Evolutionary conservation across 163 green algal species (phyloP).

Genomic region (Coccomyxa subellipsoidea): DNA sequence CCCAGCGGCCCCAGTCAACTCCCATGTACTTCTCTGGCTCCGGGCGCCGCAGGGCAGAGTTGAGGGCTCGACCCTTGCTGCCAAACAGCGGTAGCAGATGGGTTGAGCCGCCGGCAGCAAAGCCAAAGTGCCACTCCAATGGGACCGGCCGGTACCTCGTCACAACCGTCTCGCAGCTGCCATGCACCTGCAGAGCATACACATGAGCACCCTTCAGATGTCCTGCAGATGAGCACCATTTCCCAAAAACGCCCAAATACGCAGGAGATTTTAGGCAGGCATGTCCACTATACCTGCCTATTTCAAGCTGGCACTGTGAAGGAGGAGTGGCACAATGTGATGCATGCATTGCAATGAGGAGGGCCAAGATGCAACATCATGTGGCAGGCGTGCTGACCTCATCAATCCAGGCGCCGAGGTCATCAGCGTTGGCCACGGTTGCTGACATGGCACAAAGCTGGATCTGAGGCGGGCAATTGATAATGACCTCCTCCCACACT

Average conservation of each 20-base stretch:
- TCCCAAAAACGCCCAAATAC: no score
- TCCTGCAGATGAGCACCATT: no score
- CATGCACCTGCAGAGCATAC: slow-evolving; percentile 64
- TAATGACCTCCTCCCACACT: slow-evolving; percentile 94
- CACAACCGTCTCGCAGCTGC: slow-evolving; percentile 72
- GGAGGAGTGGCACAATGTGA: no score
- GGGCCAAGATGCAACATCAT: background rate
- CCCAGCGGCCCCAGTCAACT: slow-evolving; percentile 12
- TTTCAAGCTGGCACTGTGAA: no score
- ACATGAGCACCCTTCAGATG: background rate
- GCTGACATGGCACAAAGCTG: slow-evolving; percentile 89
- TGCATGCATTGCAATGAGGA: no score
- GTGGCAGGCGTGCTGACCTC: slow-evolving; percentile 42
- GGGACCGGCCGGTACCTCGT: slow-evolving; percentile 85
- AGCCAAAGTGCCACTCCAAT: slow-evolving; percentile 86
- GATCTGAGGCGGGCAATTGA: slow-evolving; percentile 70
- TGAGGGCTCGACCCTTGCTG: slow-evolving; percentile 38
- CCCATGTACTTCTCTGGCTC: background rate
- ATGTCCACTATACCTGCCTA: no score
- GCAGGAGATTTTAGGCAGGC: no score
- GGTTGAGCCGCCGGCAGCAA: slow-evolving; percentile 24
- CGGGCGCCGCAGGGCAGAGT: slow-evolving; percentile 49
- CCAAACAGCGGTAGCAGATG: slow-evolving; percentile 36
- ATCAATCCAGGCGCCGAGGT: slow-evolving; percentile 89
- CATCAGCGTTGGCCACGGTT: slow-evolving; percentile 89